Evolutionary conservation across 139 green algal genomes (phyloP), one percentile per base, ranked within the genome.

Genomic region (Chlamydomonas sp.): DNA sequence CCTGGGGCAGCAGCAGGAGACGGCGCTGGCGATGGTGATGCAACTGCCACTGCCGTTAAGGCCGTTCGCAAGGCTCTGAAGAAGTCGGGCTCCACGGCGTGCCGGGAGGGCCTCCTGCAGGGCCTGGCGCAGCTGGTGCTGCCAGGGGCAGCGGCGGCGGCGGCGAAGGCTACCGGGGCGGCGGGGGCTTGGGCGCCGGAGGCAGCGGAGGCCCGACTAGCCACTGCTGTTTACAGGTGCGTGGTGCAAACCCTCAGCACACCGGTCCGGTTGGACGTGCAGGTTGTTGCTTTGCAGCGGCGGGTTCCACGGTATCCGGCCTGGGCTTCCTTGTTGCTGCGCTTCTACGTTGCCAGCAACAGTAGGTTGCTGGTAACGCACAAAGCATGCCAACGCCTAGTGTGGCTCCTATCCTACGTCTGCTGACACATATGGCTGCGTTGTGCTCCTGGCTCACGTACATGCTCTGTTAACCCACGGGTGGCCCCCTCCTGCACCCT

Each of bases 1-100:
- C 0, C 31, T 49, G 31, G 31, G 16, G 67, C 67, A 12, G 20
- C 58, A 6, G 80, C 58, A 5, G 80, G 3, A 58, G 80, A 68
- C 68, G 68, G 2, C 58, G 5, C 16, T 9, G 80, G 2, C 80
- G 15, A 58, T 57, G 15, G 18, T 59, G 64, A 4, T 5, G 72
- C 72, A 59, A 2, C 6, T 31, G n/a, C 72, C 17, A 31, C n/a
- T 6, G 72, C 63, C 20, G 5, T 79, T 2, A 86, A 31, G 59
- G 10, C 3, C 4, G 69, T 79, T n/a, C 71, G 72, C 63, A 87
- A 87, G 82, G 82, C 82, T n/a, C 72, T 87, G 12, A 87, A 87
- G 12, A 8, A 4, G 6, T 61, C 72, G 4, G 82, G 82, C 20
- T 8, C n/a, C 62, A 73, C 15, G 61, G 3, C 58, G 1, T 5